Conservation (phyloP, 148 eudicot species). For the Fagopyrum esculentum region DNA sequence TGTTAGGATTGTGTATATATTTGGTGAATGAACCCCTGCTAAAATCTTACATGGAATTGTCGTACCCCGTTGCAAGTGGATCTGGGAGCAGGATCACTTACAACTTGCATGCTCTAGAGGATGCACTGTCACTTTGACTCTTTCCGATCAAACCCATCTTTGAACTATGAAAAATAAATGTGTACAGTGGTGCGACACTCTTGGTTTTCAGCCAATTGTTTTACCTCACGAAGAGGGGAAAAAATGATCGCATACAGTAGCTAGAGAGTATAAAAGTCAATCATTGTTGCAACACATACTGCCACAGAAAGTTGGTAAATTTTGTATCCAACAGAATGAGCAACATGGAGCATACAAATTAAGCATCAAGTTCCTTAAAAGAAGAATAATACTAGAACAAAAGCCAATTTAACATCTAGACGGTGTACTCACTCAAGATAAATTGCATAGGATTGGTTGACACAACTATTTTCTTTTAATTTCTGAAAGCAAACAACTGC, state of each 20-base stretch:
- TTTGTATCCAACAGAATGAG: background rate
- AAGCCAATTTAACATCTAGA: background rate
- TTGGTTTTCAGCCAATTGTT: background rate
- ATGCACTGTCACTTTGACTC: background rate
- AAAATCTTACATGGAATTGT: background rate
- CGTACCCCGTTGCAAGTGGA: background rate
- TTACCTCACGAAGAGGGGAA: background rate
- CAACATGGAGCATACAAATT: background rate
- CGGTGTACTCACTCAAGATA: background rate
- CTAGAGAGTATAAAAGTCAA: background rate
- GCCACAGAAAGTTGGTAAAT: background rate
- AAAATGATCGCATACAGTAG: background rate
- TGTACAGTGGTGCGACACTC: background rate
- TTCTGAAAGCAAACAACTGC: conserved; percentile 6
- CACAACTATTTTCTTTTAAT: background rate
- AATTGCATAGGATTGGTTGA: background rate
- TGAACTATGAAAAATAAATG: background rate
- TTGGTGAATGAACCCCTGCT: too few species aligned
- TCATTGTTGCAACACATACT: background rate
- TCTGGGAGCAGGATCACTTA: background rate
- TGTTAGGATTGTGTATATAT: too few species aligned
- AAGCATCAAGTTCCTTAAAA: background rate
- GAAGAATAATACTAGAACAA: background rate
- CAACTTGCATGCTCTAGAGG: background rate
- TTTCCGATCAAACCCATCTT: background rate